Base-by-base conservation (phyloP, 768 basidiomycete genomes). In the Serendipita sp. region DNA sequence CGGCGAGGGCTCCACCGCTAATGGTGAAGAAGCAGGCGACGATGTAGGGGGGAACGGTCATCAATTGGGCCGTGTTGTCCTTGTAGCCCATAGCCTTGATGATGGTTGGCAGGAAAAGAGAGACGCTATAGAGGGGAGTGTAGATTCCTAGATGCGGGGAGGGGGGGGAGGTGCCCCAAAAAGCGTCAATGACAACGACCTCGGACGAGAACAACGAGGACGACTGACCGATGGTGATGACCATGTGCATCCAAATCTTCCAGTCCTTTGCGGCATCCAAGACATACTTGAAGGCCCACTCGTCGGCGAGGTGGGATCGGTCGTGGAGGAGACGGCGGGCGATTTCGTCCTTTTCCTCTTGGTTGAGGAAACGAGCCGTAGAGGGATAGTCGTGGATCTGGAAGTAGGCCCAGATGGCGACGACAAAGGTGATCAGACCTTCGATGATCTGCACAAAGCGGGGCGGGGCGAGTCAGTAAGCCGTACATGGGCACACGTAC, bases 51-150 rank as follows among this genome's bases (percentile, higher is more conserved):
- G 88, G 88, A 3, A 89, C 86, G 2, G 85, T 86, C 61, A 90
- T 71, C 43, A 90, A 75, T 70, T 90, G 89, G 5, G 88, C 87
- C 0, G 77, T 77, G 0, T 86, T 87, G 2, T 85, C 84, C n/a
- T 73, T 72, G 70, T 76, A 88, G 5, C 85, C 85, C n/a, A 63
- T 51, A 44, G 62, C 51, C 64, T 79, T 83, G 70, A 88, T 89
- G 69, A 90, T 88, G 44, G 81, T 85, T 0, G 88, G 88, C 61
- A 88, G 73, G 76, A 90, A 90, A 48, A 89, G 72, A 22, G 86
- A 77, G 71, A 89, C 31, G 24, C 24, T 28, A 31, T 58, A 58
- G 5, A 58, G 24, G 30, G 24, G 17, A 26, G 53, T 28, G 53
- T 58, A 58, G 24, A 58, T 58, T 58, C 53, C 53, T 50, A 50